phyloP scores from a whole-genome alignment of 495 filamentous ascomycete species.

The Aspergillus coremiiformis region DNA sequence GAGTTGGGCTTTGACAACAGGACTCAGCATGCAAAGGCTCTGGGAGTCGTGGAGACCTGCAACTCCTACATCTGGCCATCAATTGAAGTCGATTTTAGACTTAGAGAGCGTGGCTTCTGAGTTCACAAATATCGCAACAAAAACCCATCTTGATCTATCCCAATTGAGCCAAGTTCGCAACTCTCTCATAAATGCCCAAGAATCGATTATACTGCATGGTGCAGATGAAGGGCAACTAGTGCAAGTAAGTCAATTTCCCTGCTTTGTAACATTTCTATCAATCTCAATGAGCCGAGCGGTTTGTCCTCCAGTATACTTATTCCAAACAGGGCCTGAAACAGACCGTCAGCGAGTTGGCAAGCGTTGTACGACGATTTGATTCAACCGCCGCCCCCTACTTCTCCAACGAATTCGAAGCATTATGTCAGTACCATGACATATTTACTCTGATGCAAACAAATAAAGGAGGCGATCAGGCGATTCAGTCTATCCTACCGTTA shows the following conservation, averaged over 20 bases:
- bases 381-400: slow-evolving; percentile 43
- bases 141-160: slow-evolving; percentile 34
- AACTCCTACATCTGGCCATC: slow-evolving; percentile 45
- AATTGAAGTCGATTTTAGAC: slow-evolving; percentile 44
- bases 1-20: slow-evolving; percentile 57
- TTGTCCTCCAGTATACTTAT: no score
- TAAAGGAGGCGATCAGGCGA: slow-evolving; percentile 8
- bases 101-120: slow-evolving; percentile 63
- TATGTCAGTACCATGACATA: slow-evolving; percentile 56
- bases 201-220: slow-evolving; percentile 33
- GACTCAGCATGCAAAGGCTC: slow-evolving; percentile 75
- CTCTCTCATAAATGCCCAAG: slow-evolving; percentile 38
- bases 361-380: slow-evolving; percentile 30
- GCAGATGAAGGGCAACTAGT: slow-evolving; percentile 33
- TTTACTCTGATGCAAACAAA: slow-evolving; percentile 16
- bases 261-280: no score
- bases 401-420: slow-evolving; percentile 53
- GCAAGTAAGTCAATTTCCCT: no score
- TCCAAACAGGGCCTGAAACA: slow-evolving; percentile 48
- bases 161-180: slow-evolving; percentile 34
- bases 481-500: slow-evolving; percentile 31
- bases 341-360: slow-evolving; percentile 51
- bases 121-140: slow-evolving; percentile 56
- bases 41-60: slow-evolving; percentile 68
- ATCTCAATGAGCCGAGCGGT: no score